Evolutionary conservation across 768 basidiomycete genomes (phyloP).

Genomic region (Russula sp.): DNA sequence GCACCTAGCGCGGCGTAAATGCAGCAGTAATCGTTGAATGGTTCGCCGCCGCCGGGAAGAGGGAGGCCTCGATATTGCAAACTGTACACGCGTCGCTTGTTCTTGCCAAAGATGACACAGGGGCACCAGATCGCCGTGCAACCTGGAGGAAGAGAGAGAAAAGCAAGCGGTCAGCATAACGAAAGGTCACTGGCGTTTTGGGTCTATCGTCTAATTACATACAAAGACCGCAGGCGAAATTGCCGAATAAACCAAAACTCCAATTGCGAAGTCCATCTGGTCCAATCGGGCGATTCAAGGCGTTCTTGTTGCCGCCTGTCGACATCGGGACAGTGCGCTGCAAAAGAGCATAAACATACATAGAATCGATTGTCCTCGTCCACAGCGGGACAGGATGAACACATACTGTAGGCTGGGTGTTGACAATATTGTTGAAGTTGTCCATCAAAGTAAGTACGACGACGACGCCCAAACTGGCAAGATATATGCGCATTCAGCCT

Average conservation of each 20-base stretch:
- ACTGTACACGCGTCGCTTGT: constrained; percentile 35
- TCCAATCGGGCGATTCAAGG: constrained; percentile 23
- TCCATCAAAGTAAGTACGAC: no score
- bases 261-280: constrained; percentile 29
- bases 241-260: constrained; percentile 26
- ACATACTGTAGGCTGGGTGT: no score
- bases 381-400: no score
- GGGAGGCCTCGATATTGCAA: constrained; percentile 31
- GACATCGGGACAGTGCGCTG: constrained; percentile 2
- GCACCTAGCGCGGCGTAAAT: constrained; percentile 30
- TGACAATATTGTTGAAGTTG: no score
- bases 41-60: constrained; percentile 33
- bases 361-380: no score
- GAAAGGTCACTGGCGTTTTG: background rate
- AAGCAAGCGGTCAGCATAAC: background rate
- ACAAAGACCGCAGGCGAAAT: constrained; percentile 13
- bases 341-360: no score
- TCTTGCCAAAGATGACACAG: constrained; percentile 35
- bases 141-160: no score
- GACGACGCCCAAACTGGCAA: no score
- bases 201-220: background rate
- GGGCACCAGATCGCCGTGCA: constrained; percentile 34
- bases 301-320: constrained; percentile 21
- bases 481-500: no score
- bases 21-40: constrained; percentile 32